Conservation (phyloP, 2,329 filamentous ascomycete species). For the Fusarium dimerum region DNA sequence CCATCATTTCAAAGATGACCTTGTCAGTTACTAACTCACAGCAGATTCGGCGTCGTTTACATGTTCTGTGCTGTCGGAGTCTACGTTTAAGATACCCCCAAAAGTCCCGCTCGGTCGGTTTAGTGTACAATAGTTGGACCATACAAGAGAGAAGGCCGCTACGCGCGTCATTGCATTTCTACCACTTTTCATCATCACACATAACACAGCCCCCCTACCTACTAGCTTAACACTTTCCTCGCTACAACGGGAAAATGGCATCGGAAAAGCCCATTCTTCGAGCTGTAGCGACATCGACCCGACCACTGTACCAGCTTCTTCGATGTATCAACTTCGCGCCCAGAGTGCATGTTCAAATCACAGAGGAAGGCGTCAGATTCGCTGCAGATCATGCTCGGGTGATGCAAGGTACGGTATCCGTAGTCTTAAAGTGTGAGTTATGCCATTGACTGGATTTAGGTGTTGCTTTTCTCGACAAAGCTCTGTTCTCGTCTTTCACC, state of each 20-base stretch:
- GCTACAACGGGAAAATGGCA: slow-evolving; percentile 26
- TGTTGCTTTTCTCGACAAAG: slow-evolving; percentile 79
- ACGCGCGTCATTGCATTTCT: slow-evolving; percentile 30
- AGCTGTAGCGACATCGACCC: slow-evolving; percentile 75
- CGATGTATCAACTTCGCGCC: slow-evolving; percentile 61
- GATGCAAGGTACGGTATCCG: slow-evolving; percentile 71
- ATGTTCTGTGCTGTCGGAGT: slow-evolving; percentile 99
- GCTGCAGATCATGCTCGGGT: slow-evolving; percentile 85
- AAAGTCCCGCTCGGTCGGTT: slow-evolving; percentile 33
- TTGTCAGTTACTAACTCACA: background rate
- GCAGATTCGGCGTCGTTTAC: slow-evolving; percentile 89
- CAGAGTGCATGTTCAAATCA: slow-evolving; percentile 70
- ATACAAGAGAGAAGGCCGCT: slow-evolving; percentile 34
- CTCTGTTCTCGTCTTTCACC: slow-evolving; percentile 82
- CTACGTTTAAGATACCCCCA: slow-evolving; percentile 76
- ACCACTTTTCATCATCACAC: slow-evolving; percentile 21
- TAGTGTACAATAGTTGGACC: slow-evolving; percentile 41
- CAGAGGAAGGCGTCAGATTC: slow-evolving; percentile 82
- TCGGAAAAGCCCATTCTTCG: slow-evolving; percentile 61
- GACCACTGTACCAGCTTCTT: slow-evolving; percentile 67
- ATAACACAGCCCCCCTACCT: slow-evolving; percentile 3
- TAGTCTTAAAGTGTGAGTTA: background rate
- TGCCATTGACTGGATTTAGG: slow-evolving; percentile 27
- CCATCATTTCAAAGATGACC: background rate
- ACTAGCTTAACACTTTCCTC: slow-evolving; percentile 4